Evolutionary conservation across 2,329 filamentous ascomycete genomes (phyloP).

Genomic region (Sporothrix curviconia): DNA sequence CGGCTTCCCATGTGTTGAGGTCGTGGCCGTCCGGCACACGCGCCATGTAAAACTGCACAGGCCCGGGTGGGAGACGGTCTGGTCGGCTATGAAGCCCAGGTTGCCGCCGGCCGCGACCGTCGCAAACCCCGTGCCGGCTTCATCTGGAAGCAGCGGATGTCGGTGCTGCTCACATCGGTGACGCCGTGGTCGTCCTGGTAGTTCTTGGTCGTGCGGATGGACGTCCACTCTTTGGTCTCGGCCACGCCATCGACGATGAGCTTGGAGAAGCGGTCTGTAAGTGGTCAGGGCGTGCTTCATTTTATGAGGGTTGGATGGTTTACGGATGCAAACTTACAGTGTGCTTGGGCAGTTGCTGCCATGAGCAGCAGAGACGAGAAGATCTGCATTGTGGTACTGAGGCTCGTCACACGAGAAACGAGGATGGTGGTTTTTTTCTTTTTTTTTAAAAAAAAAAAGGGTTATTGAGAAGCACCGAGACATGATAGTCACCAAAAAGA

Average conservation of each 20-base stretch:
- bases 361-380: constrained; percentile 15
- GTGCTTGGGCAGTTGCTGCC: constrained; percentile 16
- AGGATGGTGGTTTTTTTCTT: neutral
- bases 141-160: constrained; percentile 26
- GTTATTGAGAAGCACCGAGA: too few species aligned
- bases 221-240: constrained; percentile 23
- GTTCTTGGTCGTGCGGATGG: constrained; percentile 30
- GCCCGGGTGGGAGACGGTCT: constrained; percentile 33
- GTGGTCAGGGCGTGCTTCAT: neutral
- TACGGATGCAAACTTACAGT: too few species aligned
- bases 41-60: constrained; percentile 32
- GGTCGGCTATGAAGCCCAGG: constrained; percentile 34
- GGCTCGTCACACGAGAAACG: too few species aligned
- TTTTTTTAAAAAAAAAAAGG: neutral
- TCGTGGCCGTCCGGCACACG: constrained; percentile 30
- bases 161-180: constrained; percentile 24
- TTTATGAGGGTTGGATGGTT: constrained; percentile 10
- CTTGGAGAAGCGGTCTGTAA: constrained; percentile 19
- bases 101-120: constrained; percentile 32
- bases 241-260: constrained; percentile 18
- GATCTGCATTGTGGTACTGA: constrained; percentile 20
- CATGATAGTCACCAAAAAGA: too few species aligned
- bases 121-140: constrained; percentile 25
- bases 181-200: constrained; percentile 29
- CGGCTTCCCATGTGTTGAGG: constrained; percentile 28